phyloP scores from a whole-genome alignment of 2,329 filamentous ascomycete genomes.

The Paraphoma sp. region DNA sequence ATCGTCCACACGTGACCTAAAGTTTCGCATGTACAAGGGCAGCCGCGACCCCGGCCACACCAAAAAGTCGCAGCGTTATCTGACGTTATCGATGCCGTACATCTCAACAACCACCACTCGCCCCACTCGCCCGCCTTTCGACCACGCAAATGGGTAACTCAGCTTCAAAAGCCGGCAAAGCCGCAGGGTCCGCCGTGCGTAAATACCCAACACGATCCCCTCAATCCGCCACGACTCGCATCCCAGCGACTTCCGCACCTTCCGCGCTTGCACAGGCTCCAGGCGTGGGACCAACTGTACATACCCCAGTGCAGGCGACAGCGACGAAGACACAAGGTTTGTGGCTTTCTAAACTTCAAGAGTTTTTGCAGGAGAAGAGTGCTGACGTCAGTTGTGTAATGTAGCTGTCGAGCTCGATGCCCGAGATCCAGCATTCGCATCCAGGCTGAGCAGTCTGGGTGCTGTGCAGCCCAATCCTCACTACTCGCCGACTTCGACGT shows the following conservation, averaged over 20 bases:
- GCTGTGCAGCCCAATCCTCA: conserved; percentile 65
- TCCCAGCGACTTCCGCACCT: conserved; percentile 36
- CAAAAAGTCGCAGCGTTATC: conserved; percentile 16
- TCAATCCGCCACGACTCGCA: conserved; percentile 40
- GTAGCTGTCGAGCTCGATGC: conserved; percentile 66
- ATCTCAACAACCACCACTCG: conserved; percentile 29
- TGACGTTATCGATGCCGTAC: conserved; percentile 30
- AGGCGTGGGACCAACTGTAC: conserved; percentile 49
- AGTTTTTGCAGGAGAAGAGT: neutral
- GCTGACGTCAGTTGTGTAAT: neutral
- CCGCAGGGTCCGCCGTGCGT: conserved; percentile 58
- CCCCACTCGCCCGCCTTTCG: conserved; percentile 10
- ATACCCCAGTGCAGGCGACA: conserved; percentile 48
- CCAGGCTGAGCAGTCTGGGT: conserved; percentile 74
- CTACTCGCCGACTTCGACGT: conserved; percentile 62
- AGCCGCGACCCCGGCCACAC: neutral
- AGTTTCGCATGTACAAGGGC: neutral
- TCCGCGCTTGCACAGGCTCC: conserved; percentile 37
- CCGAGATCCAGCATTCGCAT: conserved; percentile 72
- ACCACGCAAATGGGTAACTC: conserved; percentile 60
- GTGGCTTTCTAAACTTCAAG: neutral
- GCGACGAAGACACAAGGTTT: conserved; percentile 49
- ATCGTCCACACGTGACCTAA: conserved; percentile 5
- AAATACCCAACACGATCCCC: conserved; percentile 62
- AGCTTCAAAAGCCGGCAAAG: conserved; percentile 62